Evolutionary conservation across 176 grass and related monocot genomes (phyloP).

Genomic region (Neostapfia colusana): DNA sequence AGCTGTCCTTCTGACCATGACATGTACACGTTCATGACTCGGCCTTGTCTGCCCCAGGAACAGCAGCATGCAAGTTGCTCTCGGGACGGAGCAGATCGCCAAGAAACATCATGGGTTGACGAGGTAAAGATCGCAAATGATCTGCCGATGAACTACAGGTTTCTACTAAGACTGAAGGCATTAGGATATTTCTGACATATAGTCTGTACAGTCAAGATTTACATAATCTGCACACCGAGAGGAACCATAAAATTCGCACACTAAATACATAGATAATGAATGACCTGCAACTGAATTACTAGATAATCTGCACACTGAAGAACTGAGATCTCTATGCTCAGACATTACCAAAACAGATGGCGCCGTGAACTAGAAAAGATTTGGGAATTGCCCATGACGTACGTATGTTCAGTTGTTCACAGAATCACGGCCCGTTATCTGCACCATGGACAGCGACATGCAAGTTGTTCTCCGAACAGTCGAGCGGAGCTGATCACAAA

Average conservation of each 20-base stretch:
- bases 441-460: constrained; percentile 3
- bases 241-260: no score
- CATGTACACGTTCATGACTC: neutral
- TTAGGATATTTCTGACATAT: neutral
- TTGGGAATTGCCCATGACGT: neutral
- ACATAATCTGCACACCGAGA: neutral
- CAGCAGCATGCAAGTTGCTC: neutral
- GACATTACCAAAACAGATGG: neutral
- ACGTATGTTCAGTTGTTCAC: neutral
- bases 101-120: neutral
- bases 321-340: neutral
- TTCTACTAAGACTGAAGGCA: no score
- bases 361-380: neutral
- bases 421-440: constrained; percentile 19
- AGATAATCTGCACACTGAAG: neutral
- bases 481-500: neutral
- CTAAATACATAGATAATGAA: no score
- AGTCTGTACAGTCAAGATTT: neutral
- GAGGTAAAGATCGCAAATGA: neutral
- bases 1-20: neutral
- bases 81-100: neutral
- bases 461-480: neutral
- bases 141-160: no score
- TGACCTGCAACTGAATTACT: no score
- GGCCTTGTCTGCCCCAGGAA: neutral